Conservation (phyloP, 129 eudicot genomes). For the Solidago caesia region DNA sequence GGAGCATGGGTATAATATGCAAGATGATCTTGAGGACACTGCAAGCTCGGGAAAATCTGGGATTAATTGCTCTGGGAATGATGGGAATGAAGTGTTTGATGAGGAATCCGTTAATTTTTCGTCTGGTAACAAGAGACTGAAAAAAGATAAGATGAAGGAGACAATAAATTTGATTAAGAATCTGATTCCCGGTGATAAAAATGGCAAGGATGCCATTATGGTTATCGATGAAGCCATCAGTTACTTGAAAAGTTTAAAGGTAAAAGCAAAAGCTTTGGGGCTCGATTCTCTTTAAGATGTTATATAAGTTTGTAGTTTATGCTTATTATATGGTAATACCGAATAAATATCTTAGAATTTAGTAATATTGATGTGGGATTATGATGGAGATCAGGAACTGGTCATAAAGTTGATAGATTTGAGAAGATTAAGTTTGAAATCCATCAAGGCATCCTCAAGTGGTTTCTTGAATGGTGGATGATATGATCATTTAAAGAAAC, state of each 20-base stretch:
- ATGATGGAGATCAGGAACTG: conserved; percentile 17
- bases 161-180: conserved; percentile 58
- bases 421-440: conserved; percentile 15
- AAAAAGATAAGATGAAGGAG: conserved; percentile 57
- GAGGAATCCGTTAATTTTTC: conserved; percentile 30
- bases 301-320: conserved; percentile 13
- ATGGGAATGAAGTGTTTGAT: conserved; percentile 34
- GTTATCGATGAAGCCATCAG: conserved; percentile 81
- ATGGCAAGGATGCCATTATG: conserved; percentile 55
- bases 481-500: not conserved
- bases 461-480: conserved; percentile 16
- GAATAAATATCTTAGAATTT: not conserved
- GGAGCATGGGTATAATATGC: conserved; percentile 23
- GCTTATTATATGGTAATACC: not conserved
- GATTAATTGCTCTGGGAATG: conserved; percentile 37
- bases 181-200: conserved; percentile 64
- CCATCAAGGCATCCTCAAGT: conserved; percentile 20
- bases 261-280: conserved; percentile 62
- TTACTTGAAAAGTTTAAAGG: conserved; percentile 66
- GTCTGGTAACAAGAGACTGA: conserved; percentile 35
- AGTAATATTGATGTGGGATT: conserved; percentile 21
- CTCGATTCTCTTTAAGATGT: conserved; percentile 41
- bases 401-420: conserved; percentile 12
- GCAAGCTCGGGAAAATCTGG: conserved; percentile 45
- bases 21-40: conserved; percentile 36